Evolutionary conservation across 768 basidiomycete genomes (phyloP), one percentile per base, ranked within the genome.

Genomic region (Obba rivulosa): DNA sequence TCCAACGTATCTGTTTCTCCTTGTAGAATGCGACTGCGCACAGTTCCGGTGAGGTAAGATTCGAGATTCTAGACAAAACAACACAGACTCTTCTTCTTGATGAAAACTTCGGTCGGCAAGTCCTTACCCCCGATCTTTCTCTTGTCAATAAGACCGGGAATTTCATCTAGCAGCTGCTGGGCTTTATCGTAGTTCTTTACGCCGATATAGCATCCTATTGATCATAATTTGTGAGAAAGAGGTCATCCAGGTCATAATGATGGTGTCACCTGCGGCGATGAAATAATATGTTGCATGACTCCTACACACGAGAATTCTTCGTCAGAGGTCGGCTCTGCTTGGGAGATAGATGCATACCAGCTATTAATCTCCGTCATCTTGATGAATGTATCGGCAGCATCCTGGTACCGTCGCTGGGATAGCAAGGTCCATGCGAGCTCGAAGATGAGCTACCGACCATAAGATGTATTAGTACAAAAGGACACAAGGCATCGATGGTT

Each of bases 271-370:
- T n/a, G 83, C 85, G 18, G 85, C 81, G 28, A 88, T 76, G 61
- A 83, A 87, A 54, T 81, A 80, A 62, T 90, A 90, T 9, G 87
- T 89, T 2, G 77, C 85, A 44, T 86, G 87, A 58, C 81, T 83
- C 85, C 85, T 85, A 53, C 7, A 25, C 34, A 2, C 16, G 5
- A 8, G 28, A 34, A 11, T 1, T 14, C 28, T 31, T 5, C 17
- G n/a, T 41, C 18, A 17, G 13, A n/a, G 1, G 28, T 8, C 8
- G 11, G 16, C 24, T 18, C 23, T 10, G 13, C 2, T 11, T 24
- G 17, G 35, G 17, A 21, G n/a, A 37, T 3, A 65, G 7, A 28
- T 13, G 13, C 28, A 31, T 31, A 81, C 88, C 88, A 91, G 39
- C 69, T 79, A 57, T 89, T 91, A 51, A 87, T 57, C 52, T 79